Evolutionary conservation across 2,329 filamentous ascomycete species (phyloP), one percentile per base, ranked within the genome.

Genomic region (Annulohypoxylon truncatum): DNA sequence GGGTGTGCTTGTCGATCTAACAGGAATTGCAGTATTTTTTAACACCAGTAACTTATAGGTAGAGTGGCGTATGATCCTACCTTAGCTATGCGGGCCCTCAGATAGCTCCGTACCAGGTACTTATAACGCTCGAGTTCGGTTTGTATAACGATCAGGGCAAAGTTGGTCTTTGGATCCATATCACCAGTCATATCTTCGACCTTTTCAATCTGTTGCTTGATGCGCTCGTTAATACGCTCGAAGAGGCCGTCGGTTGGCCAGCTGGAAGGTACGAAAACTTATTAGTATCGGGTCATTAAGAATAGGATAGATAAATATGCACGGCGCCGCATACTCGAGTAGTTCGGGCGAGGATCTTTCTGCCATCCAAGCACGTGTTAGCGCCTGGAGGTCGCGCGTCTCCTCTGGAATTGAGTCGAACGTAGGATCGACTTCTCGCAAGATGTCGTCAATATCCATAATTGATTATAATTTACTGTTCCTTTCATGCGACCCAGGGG

Each of bases 71-170:
- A 77, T 75, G 12, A 79, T 74, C 64, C 66, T 81, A 93, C 92
- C 86, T 99, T 98, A 57, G 92, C 89, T 61, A 98, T 89, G n/a
- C 96, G 86, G 8, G 92, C 90, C 56, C 96, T 87, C 60, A 99
- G 80, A 70, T 95, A 91, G 70, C 92, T 91, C 66, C 96, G 87
- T 15, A 98, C 87, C 20, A 99, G 85, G 76, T 94, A 99, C 81
- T 97, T 97, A 80, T 92, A 96, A 47, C 96, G 86, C 78, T 97
- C 94, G 58, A 99, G 87, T 81, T 99, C 96, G 5, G 96, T 98
- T 82, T 99, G 96, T 58, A 97, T 90, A 67, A 99, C 91, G 51
- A 97, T 97, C 75, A 98, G 89, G 66, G 89, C 89, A 78, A 99
- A 97, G 78, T 97, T 98, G 69, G 92, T 90, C 79, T 92, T 94